Base-by-base conservation (phyloP, 2,329 filamentous ascomycete genomes). In the Emergomyces pasteurianus region DNA sequence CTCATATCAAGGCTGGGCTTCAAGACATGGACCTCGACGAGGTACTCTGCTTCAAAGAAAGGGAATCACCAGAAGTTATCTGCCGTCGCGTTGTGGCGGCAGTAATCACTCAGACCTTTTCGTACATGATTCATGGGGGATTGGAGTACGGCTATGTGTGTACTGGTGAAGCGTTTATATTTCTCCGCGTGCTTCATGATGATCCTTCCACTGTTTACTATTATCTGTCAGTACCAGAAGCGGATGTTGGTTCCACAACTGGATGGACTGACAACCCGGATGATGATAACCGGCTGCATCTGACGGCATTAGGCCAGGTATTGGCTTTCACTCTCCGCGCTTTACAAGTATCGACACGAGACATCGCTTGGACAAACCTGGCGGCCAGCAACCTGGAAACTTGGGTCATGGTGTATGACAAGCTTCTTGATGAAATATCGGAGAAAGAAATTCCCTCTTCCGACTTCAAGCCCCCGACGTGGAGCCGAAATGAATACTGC, bases 101-200 rank as follows among this genome's bases (percentile, higher is more conserved):
- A 0, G 31, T 31, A 7, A 7, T 31, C 31, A 31, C 31, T 31
- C 31, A 31, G 3, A 31, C 31, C 31, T 81, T 77, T 65, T 71
- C 77, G 40, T 80, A 81, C 65, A 81, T 82, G 72, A 73, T 81
- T 9, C 63, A 76, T 59, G 68, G 67, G n/a, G 75, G 79, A 0
- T 68, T 79, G 4, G 71, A 77, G 60, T 78, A 77, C 62, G 72
- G 78, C 18, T 68, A 71, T 16, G 58, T 81, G 38, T 73, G 69
- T 12, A 80, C 74, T 1, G 74, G 75, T 31, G 73, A 80, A 65
- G 71, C 72, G 2, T 74, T 73, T 50, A 72, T 79, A 23, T 79
- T 78, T 61, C 69, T 80, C 7, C 71, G 67, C 52, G 62, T 78
- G 16, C 63, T 59, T 21, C 31, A 67, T 23, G 53, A 72, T 49